Conservation (phyloP, 805 yeast genomes). For the Candida koratica region DNA sequence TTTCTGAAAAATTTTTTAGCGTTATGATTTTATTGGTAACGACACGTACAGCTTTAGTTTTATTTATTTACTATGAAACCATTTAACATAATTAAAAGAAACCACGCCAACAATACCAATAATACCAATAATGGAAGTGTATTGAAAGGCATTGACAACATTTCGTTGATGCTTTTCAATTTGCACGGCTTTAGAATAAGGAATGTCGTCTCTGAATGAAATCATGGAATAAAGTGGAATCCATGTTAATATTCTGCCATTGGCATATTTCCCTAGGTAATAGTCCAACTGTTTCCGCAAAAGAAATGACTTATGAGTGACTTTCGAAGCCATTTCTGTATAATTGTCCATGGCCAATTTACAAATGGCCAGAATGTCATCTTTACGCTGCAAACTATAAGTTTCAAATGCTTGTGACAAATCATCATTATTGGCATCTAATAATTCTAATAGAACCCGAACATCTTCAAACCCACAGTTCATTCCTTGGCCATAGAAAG, state of each 20-base stretch:
- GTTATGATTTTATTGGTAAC: no score
- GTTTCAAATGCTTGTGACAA: conserved; percentile 47
- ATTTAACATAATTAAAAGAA: no score
- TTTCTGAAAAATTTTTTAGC: no score
- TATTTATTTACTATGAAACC: conserved; percentile 1
- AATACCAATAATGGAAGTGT: background rate
- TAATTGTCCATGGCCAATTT: conserved; percentile 78
- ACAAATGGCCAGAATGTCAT: conserved; percentile 71
- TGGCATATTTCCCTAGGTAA: conserved; percentile 52
- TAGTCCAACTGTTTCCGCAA: conserved; percentile 68
- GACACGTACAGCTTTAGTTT: no score
- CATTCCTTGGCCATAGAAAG: conserved; percentile 98
- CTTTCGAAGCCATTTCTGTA: conserved; percentile 82
- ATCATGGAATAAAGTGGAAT: conserved; percentile 90
- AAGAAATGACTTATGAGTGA: conserved; percentile 55
- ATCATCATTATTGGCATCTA: conserved; percentile 30
- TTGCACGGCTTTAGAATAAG: conserved; percentile 64
- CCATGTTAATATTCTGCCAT: conserved; percentile 53
- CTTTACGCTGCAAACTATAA: conserved; percentile 54
- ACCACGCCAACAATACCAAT: no score
- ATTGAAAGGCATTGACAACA: conserved; percentile 31
- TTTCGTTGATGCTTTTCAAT: conserved; percentile 51
- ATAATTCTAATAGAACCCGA: conserved; percentile 53
- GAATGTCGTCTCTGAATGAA: conserved; percentile 78
- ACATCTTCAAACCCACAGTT: conserved; percentile 95